These are phyloP conservation scores for Yamadazyma akitaensis DNA, from an alignment of 805 yeast species.

Conservation along the genomic window DNA sequence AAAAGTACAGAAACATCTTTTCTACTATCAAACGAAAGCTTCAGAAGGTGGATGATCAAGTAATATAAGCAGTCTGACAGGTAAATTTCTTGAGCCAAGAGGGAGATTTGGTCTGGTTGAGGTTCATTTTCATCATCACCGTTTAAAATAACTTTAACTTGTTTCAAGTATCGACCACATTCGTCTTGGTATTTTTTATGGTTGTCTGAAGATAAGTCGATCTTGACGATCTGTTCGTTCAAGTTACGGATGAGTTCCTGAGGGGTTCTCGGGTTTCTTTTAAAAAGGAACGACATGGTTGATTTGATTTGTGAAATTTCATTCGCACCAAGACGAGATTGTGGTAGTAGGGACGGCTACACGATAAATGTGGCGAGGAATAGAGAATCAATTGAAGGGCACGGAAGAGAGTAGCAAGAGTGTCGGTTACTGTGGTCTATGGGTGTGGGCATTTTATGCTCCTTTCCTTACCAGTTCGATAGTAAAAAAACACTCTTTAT, in stretches of 20 bases:
- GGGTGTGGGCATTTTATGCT: too few relatives aligned
- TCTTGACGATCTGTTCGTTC: constrained; percentile 66
- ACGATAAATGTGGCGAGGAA: too few relatives aligned
- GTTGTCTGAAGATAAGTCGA: constrained; percentile 40
- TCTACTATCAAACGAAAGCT: constrained; percentile 83
- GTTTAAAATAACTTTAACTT: constrained; percentile 60
- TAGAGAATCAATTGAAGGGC: too few relatives aligned
- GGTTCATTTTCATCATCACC: constrained; percentile 67
- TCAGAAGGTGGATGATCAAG: constrained; percentile 56
- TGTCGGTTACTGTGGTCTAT: too few relatives aligned
- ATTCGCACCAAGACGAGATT: not conserved
- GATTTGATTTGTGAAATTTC: constrained; percentile 2
- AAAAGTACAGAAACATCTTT: constrained; percentile 77
- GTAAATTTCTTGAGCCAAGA: constrained; percentile 76
- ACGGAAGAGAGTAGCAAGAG: too few relatives aligned
- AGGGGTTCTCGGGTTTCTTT: constrained; percentile 87
- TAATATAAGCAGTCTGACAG: constrained; percentile 63
- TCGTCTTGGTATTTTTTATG: constrained; percentile 65
- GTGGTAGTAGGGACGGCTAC: too few relatives aligned
- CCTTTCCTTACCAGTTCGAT: too few relatives aligned
- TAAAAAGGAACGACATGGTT: constrained; percentile 86
- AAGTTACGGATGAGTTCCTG: constrained; percentile 74
- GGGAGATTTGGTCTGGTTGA: constrained; percentile 70
- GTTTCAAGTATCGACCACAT: constrained; percentile 58
- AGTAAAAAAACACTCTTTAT: too few relatives aligned